Conservation (phyloP, 345 rosid species). For the Aurinia saxatilis region DNA sequence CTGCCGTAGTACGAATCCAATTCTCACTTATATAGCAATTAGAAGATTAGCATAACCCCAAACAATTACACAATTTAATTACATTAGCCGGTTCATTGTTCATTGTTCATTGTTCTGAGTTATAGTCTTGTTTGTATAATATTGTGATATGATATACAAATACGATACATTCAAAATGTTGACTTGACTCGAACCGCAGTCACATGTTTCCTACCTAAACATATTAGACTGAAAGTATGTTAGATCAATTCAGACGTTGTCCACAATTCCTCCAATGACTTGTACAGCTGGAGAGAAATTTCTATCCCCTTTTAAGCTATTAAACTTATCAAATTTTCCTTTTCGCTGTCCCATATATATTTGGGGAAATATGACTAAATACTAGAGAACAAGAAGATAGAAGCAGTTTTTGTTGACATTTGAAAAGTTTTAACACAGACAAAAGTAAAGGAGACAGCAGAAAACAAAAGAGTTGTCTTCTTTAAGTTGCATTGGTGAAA, state of each 20-base stretch:
- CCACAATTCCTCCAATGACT: not conserved
- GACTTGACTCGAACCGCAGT: not conserved
- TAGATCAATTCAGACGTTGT: not conserved
- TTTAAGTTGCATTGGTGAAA: constrained; percentile 10
- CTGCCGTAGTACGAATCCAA: not conserved
- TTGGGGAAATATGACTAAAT: not conserved
- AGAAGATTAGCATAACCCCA: too few species aligned
- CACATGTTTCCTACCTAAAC: not conserved
- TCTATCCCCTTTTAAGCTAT: not conserved
- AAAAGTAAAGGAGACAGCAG: not conserved
- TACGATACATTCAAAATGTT: not conserved
- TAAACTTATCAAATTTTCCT: not conserved
- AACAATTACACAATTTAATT: too few species aligned
- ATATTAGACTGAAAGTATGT: not conserved
- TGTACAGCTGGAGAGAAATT: not conserved
- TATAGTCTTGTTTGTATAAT: not conserved
- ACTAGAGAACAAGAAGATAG: too few species aligned
- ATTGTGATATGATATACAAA: not conserved
- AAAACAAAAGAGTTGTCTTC: not conserved
- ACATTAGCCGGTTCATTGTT: too few species aligned
- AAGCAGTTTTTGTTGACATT: too few species aligned
- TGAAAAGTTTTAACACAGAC: not conserved
- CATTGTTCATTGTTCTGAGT: too few species aligned
- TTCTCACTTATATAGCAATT: too few species aligned
- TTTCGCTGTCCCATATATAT: not conserved